Percentiles rank a stretch among this genome's conserved stretches.
Conservation (phyloP, 192 early-diverging fungal genomes). For the Entomortierella parvispora region DNA sequence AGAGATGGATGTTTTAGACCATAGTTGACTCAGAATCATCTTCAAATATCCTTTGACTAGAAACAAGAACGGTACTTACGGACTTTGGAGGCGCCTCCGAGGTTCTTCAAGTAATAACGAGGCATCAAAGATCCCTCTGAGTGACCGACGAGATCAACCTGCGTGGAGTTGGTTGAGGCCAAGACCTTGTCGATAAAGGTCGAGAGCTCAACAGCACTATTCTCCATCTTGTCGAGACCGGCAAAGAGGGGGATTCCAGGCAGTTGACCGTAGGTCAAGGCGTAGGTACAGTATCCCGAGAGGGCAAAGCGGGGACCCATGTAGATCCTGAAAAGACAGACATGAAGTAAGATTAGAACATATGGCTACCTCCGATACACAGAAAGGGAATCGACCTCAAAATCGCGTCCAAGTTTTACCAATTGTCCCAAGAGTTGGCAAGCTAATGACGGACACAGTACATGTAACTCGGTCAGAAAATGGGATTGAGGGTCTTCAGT, state of each 20-base stretch:
- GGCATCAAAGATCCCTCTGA: slow-evolving; percentile 38
- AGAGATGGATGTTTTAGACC: not conserved
- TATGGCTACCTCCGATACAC: no score
- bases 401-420: no score
- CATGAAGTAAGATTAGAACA: no score
- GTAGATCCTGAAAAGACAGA: no score
- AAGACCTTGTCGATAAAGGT: slow-evolving; percentile 49
- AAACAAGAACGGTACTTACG: no score
- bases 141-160: slow-evolving; percentile 48
- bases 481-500: not conserved
- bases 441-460: slow-evolving; percentile 6
- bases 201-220: slow-evolving; percentile 20
- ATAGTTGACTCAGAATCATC: no score
- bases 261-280: slow-evolving; percentile 33
- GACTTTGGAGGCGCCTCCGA: slow-evolving; percentile 37
- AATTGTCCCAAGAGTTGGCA: slow-evolving; percentile 40
- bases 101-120: slow-evolving; percentile 34
- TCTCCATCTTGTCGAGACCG: slow-evolving; percentile 41
- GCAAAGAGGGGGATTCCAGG: slow-evolving; percentile 19
- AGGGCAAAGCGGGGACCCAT: slow-evolving; percentile 18
- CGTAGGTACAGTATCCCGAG: slow-evolving; percentile 37
- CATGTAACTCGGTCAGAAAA: not conserved
- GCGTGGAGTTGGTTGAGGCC: slow-evolving; percentile 26
- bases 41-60: no score
- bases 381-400: no score